phyloP scores from a whole-genome alignment of 2,329 filamentous ascomycete genomes.

The Xylaria sp. region DNA sequence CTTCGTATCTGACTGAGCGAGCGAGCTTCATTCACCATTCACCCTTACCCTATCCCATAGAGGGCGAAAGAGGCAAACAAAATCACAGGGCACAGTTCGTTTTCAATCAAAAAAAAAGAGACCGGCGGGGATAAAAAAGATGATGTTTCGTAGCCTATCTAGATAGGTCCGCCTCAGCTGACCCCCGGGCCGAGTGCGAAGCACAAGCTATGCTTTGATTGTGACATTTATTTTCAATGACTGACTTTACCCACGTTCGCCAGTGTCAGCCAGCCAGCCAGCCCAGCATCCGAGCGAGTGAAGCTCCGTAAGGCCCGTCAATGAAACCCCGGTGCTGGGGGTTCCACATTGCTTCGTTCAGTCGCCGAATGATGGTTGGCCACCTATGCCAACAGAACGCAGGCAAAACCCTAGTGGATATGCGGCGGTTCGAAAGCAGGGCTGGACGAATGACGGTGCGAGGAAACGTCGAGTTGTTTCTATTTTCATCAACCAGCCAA shows the following conservation, averaged over 20 bases:
- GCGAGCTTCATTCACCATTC: too few relatives aligned
- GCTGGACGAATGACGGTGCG: background rate
- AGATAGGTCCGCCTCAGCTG: background rate
- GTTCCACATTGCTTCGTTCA: background rate
- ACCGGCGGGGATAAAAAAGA: background rate
- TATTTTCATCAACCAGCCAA: background rate
- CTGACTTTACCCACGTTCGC: background rate
- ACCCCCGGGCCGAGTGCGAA: background rate
- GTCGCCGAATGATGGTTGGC: background rate
- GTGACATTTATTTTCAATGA: background rate
- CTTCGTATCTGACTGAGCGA: background rate
- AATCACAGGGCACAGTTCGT: background rate
- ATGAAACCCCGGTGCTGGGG: background rate
- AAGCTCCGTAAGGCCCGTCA: background rate
- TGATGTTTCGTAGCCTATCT: background rate
- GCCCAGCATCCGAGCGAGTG: background rate
- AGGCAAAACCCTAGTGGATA: background rate
- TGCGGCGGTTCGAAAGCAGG: background rate
- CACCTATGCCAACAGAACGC: background rate
- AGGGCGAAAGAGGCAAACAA: background rate
- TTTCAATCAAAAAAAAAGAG: background rate
- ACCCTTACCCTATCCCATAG: background rate
- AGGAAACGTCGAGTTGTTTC: background rate
- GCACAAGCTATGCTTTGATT: background rate
- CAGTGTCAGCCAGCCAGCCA: background rate